Evolutionary conservation across 2,329 filamentous ascomycete species (phyloP).

Genomic region (Ciborinia camelliae): DNA sequence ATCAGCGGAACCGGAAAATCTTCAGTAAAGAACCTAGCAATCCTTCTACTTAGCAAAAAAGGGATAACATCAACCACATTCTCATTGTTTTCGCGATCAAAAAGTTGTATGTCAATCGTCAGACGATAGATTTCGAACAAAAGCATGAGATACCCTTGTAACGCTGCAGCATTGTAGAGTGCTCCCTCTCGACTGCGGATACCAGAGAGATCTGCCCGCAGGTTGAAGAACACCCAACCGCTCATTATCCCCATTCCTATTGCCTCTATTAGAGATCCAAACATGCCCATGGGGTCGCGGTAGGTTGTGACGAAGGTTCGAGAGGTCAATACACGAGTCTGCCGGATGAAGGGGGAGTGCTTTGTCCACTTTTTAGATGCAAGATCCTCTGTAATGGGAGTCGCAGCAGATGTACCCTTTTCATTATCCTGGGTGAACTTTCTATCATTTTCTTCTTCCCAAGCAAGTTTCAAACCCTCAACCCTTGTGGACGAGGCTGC

Average conservation of each 20-base stretch:
- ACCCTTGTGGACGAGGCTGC: conserved; percentile 57
- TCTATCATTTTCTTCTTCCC: conserved; percentile 45
- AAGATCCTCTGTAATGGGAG: background rate
- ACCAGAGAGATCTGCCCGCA: conserved; percentile 63
- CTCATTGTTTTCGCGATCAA: conserved; percentile 72
- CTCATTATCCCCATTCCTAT: conserved; percentile 67
- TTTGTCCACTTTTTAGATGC: conserved; percentile 31
- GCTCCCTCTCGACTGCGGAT: conserved; percentile 72
- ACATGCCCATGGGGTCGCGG: conserved; percentile 73
- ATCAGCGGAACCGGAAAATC: conserved; percentile 70
- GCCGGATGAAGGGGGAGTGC: conserved; percentile 57
- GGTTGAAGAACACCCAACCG: conserved; percentile 68
- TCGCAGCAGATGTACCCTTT: conserved; percentile 14
- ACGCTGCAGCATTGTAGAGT: conserved; percentile 65
- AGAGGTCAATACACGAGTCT: conserved; percentile 62
- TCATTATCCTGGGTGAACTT: conserved; percentile 26
- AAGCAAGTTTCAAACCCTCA: conserved; percentile 56
- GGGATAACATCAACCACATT: conserved; percentile 67
- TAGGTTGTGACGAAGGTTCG: conserved; percentile 69
- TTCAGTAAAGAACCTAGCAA: conserved; percentile 67
- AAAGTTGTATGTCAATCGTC: conserved; percentile 70
- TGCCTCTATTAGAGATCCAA: conserved; percentile 66
- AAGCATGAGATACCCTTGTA: conserved; percentile 74
- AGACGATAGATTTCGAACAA: conserved; percentile 74
- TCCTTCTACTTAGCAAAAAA: conserved; percentile 65